These are phyloP conservation scores for Botryosphaeria dothidea DNA, from an alignment of 2,329 filamentous ascomycete species.

Conservation along the genomic window DNA sequence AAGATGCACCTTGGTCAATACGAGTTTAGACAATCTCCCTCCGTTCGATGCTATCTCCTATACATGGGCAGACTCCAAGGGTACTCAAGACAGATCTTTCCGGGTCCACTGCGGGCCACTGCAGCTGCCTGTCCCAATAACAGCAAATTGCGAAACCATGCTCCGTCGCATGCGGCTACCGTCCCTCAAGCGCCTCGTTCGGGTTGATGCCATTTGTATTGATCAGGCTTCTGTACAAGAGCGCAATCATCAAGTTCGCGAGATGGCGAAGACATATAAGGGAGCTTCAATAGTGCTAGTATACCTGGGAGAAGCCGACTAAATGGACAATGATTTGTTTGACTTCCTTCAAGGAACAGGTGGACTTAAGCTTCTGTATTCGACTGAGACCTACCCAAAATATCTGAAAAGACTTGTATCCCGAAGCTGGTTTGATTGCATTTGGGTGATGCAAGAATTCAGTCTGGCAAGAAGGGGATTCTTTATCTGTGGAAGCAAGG, in stretches of 20 bases:
- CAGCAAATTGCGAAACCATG: background rate
- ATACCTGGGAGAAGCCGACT: background rate
- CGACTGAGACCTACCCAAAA: background rate
- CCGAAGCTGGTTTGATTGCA: background rate
- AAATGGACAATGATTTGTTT: background rate
- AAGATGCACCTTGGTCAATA: background rate
- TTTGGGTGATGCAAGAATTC: background rate
- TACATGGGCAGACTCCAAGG: background rate
- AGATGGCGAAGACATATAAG: background rate
- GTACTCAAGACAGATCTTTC: background rate
- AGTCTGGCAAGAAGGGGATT: background rate
- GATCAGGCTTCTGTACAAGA: background rate
- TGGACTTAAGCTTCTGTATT: background rate
- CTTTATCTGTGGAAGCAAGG: background rate
- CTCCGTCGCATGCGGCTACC: background rate
- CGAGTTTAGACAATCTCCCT: background rate
- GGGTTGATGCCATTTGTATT: conserved; percentile 9
- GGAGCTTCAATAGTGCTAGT: background rate
- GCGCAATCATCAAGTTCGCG: background rate
- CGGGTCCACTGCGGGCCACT: background rate
- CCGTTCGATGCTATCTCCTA: conserved; percentile 1
- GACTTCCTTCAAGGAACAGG: background rate
- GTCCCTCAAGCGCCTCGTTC: background rate
- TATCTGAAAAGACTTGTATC: background rate
- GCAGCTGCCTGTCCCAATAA: background rate